phyloP scores from a whole-genome alignment of 1,139 yeast species.

The Yamadazyma epiphylla region DNA sequence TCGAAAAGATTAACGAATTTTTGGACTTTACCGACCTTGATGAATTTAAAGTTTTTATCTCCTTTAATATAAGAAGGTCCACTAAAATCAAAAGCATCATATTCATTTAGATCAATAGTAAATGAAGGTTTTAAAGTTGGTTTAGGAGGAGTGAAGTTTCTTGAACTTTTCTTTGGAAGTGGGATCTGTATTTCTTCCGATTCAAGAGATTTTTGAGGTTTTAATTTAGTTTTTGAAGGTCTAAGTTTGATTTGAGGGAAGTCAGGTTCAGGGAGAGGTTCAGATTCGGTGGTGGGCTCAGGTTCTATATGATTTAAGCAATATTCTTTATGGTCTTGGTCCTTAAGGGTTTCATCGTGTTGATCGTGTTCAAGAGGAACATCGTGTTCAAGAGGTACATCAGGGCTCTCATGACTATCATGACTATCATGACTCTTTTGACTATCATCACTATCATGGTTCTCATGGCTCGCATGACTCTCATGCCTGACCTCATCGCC shows the following conservation, averaged over 20 bases:
- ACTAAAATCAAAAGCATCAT: conserved; percentile 20
- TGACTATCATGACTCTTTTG: not conserved
- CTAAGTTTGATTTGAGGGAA: conserved; percentile 7
- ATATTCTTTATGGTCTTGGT: not conserved
- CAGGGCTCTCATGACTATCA: not conserved
- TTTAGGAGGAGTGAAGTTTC: conserved; percentile 7
- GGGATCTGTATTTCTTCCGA: conserved; percentile 3
- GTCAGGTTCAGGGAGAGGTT: conserved; percentile 1
- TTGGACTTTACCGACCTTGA: conserved; percentile 48
- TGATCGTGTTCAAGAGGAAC: not conserved
- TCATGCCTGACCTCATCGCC: no score
- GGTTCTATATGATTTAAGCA: conserved; percentile 4
- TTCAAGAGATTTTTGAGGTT: conserved; percentile 2
- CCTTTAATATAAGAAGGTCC: conserved; percentile 39
- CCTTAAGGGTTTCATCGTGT: conserved; percentile 1
- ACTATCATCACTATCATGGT: not conserved
- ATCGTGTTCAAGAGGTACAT: not conserved
- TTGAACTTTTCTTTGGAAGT: conserved; percentile 10
- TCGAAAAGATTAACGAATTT: conserved; percentile 45
- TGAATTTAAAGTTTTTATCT: conserved; percentile 43
- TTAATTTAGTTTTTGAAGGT: conserved; percentile 9
- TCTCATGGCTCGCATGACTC: no score
- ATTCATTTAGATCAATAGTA: conserved; percentile 12
- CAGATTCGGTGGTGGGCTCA: conserved; percentile 4
- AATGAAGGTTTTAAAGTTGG: conserved; percentile 11